Evolutionary conservation across 2,329 filamentous ascomycete genomes (phyloP), one percentile per base, ranked within the genome.

Genomic region (Hypoxylon sp.): DNA sequence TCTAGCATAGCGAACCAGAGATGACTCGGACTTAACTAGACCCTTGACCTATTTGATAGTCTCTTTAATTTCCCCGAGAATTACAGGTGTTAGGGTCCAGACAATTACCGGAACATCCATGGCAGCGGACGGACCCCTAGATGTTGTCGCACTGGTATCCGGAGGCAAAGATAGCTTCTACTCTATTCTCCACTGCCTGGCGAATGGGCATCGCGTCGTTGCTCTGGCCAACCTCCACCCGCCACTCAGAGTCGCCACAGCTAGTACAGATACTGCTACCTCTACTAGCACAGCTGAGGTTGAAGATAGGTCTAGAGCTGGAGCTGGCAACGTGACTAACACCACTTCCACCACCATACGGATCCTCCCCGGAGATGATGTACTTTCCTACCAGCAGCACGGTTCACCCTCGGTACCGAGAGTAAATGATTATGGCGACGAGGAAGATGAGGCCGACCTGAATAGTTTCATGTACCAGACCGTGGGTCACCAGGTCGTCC

Each of bases 391-490:
- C 37, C 63, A 66, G 46, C 66, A 63, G 47, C 57, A 66, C 52
- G 53, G 57, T 26, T 55, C 73, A 51, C 37, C 51, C 54, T 42
- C 62, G 24, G 60, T 29, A 51, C 29, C 46, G 52, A 62, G 48
- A 47, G 46, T 46, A 17, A 50, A 52, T 31, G 44, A 54, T 31
- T 78, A 84, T 51, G 83, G 78, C 26, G 69, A 72, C 5, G 79
- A 78, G 29, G 78, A 80, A 4, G 83, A 86, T 37, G 83, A 85
- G 70, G 82, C 86, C 62, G 93, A 98, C 79, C 86, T 97, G 74
- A 94, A 99, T 81, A 98, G 94, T 83, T 98, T 96, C 89, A 99
- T 99, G 96, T 99, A 98, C 84, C 96, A 99, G 84, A 99, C 96
- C 2, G 93, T 98, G 67, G 96, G 96, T 11, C 94, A 98, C 80